phyloP scores from a whole-genome alignment of 106 monocot genomes.

The Cymbidium sinense region DNA sequence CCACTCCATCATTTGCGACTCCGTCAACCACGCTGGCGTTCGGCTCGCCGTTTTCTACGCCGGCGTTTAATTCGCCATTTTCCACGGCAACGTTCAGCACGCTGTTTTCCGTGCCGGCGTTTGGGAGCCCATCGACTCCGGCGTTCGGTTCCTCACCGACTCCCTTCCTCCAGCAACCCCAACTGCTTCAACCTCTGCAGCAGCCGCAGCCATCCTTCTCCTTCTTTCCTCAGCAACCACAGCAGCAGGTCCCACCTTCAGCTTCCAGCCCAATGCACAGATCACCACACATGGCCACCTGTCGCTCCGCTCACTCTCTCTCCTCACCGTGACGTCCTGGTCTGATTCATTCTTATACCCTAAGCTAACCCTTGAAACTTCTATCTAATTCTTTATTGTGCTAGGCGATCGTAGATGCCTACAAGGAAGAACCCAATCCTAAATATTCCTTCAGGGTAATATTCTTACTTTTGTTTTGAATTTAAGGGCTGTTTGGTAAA shows the following conservation, averaged over 20 bases:
- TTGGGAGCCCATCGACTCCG: constrained; percentile 11
- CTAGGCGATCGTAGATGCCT: constrained; percentile 82
- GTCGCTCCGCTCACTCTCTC: constrained; percentile 61
- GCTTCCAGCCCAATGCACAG: constrained; percentile 23
- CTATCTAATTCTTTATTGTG: constrained; percentile 9
- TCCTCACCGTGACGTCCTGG: constrained; percentile 80
- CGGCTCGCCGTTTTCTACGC: constrained; percentile 14
- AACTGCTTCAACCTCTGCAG: constrained; percentile 24
- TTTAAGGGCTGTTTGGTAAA: background rate
- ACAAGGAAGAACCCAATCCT: constrained; percentile 81
- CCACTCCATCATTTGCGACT: constrained; percentile 16
- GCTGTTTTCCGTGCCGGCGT: constrained; percentile 1
- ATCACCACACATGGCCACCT: constrained; percentile 91
- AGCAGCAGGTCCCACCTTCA: constrained; percentile 18
- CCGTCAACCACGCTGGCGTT: constrained; percentile 11
- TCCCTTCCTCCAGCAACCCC: constrained; percentile 28
- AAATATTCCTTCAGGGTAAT: constrained; percentile 80
- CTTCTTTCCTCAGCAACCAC: constrained; percentile 35
- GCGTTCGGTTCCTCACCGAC: constrained; percentile 14
- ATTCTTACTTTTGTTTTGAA: constrained; percentile 8
- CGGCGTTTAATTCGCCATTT: constrained; percentile 13
- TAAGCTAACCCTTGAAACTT: background rate
- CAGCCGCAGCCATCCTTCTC: constrained; percentile 23
- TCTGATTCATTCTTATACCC: constrained; percentile 7
- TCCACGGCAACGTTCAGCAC: constrained; percentile 20